Base-by-base conservation (phyloP, 2,329 filamentous ascomycete genomes). In the Sclerotinia subarctica region DNA sequence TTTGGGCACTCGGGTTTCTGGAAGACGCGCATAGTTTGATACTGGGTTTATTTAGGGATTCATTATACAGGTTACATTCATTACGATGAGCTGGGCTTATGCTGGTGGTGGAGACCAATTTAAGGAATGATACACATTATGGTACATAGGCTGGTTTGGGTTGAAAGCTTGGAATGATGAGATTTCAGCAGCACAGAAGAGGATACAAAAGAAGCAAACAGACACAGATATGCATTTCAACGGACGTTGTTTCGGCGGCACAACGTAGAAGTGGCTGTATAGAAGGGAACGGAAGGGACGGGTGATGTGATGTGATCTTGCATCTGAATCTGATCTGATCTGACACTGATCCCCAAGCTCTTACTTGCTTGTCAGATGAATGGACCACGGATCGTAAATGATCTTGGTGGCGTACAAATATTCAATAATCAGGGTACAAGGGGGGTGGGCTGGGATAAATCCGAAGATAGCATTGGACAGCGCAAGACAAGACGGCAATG, bases 281-380 rank as follows among this genome's bases (percentile, higher is more conserved):
- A 47, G 44, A 60, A 32, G 58, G 58, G 44, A 10, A 35, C 42
- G 44, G 58, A 35, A 49, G 44, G 44, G 58, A 19, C 58, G 58
- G 44, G n/a, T n/a, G n/a, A n/a, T n/a, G n/a, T n/a, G n/a, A n/a
- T n/a, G 26, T 60, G 58, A 49, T 60, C 58, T 60, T 49, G 58
- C 58, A 60, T 60, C 44, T 60, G 44, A 60, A 60, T 49, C 58
- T 60, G 58, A 60, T 60, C 44, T 57, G 54, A 57, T 57, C 54
- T 57, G 44, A 57, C 13, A 42, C 35, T 10, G 42, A 35, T 42
- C 44, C 53, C 58, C 35, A 35, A 35, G 26, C 58, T 49, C 26
- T 47, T 35, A 49, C 21, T 49, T 60, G 19, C 44, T 49, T 49
- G 58, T 60, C 44, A 60, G 42, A 60, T 60, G 58, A 35, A 19